Percentiles rank a stretch among this genome's conserved stretches.
phyloP scores from a whole-genome alignment of 225 moss, liverwort and hornwort species.

The Polytrichum formosum region DNA sequence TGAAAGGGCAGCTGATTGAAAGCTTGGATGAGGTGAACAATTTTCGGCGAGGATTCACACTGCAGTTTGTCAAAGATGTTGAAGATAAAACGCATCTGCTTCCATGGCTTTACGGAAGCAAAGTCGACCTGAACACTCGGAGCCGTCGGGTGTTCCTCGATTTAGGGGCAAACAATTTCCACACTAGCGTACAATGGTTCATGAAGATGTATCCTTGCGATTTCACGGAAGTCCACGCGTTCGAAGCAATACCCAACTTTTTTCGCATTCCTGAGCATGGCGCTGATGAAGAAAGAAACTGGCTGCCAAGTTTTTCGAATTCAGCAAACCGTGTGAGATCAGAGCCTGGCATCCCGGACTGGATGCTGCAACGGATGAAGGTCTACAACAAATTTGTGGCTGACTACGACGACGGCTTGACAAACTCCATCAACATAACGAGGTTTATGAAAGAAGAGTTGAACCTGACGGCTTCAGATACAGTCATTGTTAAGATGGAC shows the following conservation, averaged over 20 bases:
- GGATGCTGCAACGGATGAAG: conserved; percentile 54
- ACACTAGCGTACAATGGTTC: conserved; percentile 65
- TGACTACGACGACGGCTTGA: conserved; percentile 23
- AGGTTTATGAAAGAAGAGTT: conserved; percentile 71
- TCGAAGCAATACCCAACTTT: conserved; percentile 34
- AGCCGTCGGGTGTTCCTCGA: conserved; percentile 64
- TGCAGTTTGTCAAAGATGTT: conserved; percentile 43
- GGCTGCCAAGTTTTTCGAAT: conserved; percentile 13
- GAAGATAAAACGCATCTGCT: conserved; percentile 69
- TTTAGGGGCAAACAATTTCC: conserved; percentile 67
- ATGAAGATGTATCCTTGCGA: conserved; percentile 68
- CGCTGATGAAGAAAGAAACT: conserved; percentile 63
- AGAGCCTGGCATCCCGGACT: conserved; percentile 33
- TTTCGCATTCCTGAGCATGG: conserved; percentile 38
- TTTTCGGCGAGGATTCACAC: conserved; percentile 64
- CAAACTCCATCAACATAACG: conserved; percentile 48
- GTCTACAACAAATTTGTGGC: conserved; percentile 44
- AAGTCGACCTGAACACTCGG: conserved; percentile 56
- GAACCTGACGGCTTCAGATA: conserved; percentile 50
- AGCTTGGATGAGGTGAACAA: conserved; percentile 63
- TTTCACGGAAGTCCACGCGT: conserved; percentile 80
- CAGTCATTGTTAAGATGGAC: conserved; percentile 90
- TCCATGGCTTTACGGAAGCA: conserved; percentile 72
- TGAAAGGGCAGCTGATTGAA: conserved; percentile 82
- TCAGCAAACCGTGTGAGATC: conserved; percentile 25